phyloP scores from a whole-genome alignment of 1,139 yeast species.

The Scheffersomyces parashehatae region DNA sequence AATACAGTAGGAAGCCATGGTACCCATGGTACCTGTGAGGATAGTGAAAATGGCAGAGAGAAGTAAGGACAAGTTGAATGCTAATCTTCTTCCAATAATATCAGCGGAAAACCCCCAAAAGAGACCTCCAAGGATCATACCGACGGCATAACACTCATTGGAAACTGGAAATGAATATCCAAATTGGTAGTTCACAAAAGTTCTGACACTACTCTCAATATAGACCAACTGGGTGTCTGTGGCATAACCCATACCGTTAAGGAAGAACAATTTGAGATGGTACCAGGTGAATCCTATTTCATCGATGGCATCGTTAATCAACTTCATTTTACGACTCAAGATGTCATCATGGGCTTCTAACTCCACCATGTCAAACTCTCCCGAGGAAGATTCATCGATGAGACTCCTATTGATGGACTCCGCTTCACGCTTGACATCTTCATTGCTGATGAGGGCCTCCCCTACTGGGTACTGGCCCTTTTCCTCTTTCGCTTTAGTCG shows the following conservation, averaged over 20 bases:
- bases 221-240: constrained; percentile 59
- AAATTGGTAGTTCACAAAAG: constrained; percentile 44
- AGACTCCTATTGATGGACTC: too few species aligned
- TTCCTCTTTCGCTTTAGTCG: too few species aligned
- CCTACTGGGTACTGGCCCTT: too few species aligned
- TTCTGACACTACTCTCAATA: constrained; percentile 38
- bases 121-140: constrained; percentile 57
- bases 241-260: constrained; percentile 65
- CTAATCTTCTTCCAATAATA: constrained; percentile 26
- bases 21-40: constrained; percentile 30
- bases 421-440: too few species aligned
- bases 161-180: constrained; percentile 33
- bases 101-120: constrained; percentile 25
- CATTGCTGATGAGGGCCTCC: too few species aligned
- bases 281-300: constrained; percentile 55
- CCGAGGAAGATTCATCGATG: not conserved
- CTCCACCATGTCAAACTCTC: constrained; percentile 16
- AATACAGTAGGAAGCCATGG: constrained; percentile 28
- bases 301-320: constrained; percentile 49
- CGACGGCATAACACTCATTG: constrained; percentile 30
- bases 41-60: constrained; percentile 24
- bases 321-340: constrained; percentile 35
- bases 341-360: constrained; percentile 27
- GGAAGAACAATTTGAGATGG: constrained; percentile 39
- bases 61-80: constrained; percentile 38